A percentile compares a stretch with the other conserved stretches of the same genome.
Conservation (phyloP, 192 early-diverging fungal genomes). For the Thoreauomyces humboldtii region DNA sequence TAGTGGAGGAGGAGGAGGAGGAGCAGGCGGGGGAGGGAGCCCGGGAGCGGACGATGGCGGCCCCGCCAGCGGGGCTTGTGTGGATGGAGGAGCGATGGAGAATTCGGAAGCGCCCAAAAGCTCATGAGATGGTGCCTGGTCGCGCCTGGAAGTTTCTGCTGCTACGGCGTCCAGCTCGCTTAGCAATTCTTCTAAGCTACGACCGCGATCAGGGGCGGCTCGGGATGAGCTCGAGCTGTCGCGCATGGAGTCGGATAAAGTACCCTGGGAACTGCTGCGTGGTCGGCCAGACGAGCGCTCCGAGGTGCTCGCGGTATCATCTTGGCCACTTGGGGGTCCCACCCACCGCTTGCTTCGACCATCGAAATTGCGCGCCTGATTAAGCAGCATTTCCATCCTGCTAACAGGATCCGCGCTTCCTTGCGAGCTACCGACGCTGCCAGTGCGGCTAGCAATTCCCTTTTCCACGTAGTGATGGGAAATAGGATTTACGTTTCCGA, state of each 20-base stretch:
- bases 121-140: background rate
- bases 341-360: background rate
- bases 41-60: background rate
- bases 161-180: conserved; percentile 6
- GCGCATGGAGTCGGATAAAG: background rate
- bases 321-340: background rate
- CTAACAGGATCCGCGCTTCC: conserved; percentile 3
- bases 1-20: conserved; percentile 23
- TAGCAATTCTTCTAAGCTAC: background rate
- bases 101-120: background rate
- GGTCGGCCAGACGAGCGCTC: background rate
- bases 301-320: background rate
- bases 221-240: background rate
- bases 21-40: conserved; percentile 3
- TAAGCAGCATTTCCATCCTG: conserved; percentile 16
- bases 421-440: background rate
- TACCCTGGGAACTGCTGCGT: background rate
- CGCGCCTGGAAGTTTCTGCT: background rate
- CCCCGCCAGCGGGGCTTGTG: background rate
- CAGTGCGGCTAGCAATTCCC: background rate
- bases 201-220: too few relatives aligned
- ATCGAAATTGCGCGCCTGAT: conserved; percentile 11
- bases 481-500: background rate
- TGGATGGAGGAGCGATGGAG: background rate
- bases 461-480: background rate